Conservation (phyloP, 2,329 filamentous ascomycete species). For the Sporothrix protearum region DNA sequence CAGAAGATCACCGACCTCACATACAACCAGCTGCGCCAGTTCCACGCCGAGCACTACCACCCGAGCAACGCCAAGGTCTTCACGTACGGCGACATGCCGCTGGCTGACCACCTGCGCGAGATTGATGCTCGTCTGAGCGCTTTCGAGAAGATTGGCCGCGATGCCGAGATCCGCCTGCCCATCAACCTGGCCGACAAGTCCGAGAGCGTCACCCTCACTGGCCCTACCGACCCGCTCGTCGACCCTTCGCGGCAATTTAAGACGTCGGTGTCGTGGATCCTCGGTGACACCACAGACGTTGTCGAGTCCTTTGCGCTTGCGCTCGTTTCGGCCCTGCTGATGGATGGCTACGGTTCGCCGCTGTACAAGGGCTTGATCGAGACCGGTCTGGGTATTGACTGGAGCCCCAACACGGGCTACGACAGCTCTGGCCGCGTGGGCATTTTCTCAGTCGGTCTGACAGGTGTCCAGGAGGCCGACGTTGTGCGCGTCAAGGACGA, state of each 20-base stretch:
- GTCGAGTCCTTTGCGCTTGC: conserved; percentile 85
- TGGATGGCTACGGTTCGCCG: conserved; percentile 94
- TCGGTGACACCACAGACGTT: conserved; percentile 76
- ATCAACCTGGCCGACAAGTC: conserved; percentile 65
- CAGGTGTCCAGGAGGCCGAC: conserved; percentile 79
- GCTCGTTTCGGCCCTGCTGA: conserved; percentile 75
- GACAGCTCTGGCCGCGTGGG: conserved; percentile 72
- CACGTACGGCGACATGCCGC: conserved; percentile 90
- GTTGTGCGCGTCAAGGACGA: conserved; percentile 71
- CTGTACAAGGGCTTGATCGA: conserved; percentile 87
- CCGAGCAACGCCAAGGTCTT: conserved; percentile 95
- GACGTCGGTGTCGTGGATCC: conserved; percentile 89
- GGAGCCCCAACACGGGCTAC: conserved; percentile 90
- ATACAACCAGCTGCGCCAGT: conserved; percentile 81
- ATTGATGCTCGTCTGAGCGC: conserved; percentile 69
- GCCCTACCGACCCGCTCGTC: conserved; percentile 82
- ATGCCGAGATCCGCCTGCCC: conserved; percentile 71
- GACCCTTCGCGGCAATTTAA: conserved; percentile 86
- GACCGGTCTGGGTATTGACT: conserved; percentile 84
- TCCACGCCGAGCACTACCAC: conserved; percentile 92
- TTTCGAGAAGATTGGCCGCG: conserved; percentile 65
- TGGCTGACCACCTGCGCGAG: conserved; percentile 75
- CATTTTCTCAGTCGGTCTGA: conserved; percentile 87
- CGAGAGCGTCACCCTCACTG: conserved; percentile 65
- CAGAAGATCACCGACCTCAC: conserved; percentile 95